phyloP scores from a whole-genome alignment of 257 asterid genomes.

The Solanum peruvianum region DNA sequence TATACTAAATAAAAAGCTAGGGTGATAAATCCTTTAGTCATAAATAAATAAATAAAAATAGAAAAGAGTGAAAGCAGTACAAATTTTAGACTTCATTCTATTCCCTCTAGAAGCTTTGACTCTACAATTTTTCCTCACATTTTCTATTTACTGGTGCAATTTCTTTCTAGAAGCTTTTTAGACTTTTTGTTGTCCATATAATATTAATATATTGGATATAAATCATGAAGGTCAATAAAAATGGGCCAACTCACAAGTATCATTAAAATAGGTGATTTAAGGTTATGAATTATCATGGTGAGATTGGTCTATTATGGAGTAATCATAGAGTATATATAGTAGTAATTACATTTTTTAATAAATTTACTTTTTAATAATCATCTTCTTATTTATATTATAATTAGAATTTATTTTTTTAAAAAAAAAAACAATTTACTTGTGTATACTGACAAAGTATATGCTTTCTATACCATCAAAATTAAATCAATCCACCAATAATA shows the following conservation, averaged over 20 bases:
- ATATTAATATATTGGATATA: not conserved
- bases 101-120: not conserved
- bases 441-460: not conserved
- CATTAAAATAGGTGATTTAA: not conserved
- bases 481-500: not conserved
- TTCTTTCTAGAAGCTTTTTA: not conserved
- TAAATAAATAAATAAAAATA: too few relatives aligned
- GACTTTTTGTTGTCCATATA: not conserved
- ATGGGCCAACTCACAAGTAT: not conserved
- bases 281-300: not conserved
- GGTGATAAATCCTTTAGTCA: too few relatives aligned
- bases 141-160: not conserved
- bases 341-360: not conserved
- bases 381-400: not conserved
- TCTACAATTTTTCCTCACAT: not conserved
- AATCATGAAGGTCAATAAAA: not conserved
- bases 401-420: not conserved
- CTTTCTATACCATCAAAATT: not conserved
- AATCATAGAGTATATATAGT: not conserved
- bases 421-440: not conserved
- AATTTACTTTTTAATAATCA: not conserved
- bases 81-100: not conserved
- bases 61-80: not conserved
- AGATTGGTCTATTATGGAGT: not conserved
- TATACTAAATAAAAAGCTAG: too few relatives aligned